Percentiles rank a stretch among this genome's conserved stretches.
Evolutionary conservation across 1,284 basidiomycete genomes (phyloP).

Genomic region (Cystobasidium sp.): DNA sequence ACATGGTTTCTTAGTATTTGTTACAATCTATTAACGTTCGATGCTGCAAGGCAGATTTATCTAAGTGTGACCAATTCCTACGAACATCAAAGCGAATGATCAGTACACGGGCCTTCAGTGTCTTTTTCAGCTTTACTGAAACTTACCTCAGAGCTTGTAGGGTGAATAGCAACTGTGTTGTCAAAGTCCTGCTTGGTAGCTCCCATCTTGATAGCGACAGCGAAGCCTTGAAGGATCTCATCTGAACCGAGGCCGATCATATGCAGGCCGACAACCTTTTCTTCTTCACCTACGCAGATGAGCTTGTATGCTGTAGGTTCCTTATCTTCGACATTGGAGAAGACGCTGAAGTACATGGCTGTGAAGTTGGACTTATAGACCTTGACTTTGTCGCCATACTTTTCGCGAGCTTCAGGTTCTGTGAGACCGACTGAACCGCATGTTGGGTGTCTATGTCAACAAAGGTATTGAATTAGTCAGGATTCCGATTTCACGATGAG

Average conservation of each 20-base stretch:
- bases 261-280: slow-evolving; percentile 93
- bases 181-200: slow-evolving; percentile 72
- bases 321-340: slow-evolving; percentile 78
- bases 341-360: slow-evolving; percentile 62
- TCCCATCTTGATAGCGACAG: slow-evolving; percentile 93
- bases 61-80: slow-evolving; percentile 10
- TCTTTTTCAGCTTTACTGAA: background rate
- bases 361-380: slow-evolving; percentile 69
- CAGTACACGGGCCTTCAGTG: background rate
- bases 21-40: background rate
- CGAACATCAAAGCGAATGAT: no score
- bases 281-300: slow-evolving; percentile 80
- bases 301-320: slow-evolving; percentile 94
- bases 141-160: slow-evolving; percentile 54
- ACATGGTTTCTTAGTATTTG: no score
- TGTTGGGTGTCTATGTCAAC: slow-evolving; percentile 90
- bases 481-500: background rate
- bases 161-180: slow-evolving; percentile 89
- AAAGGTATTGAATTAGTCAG: no score
- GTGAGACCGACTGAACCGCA: slow-evolving; percentile 90
- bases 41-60: background rate
- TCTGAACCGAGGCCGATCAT: slow-evolving; percentile 88
- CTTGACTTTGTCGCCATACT: slow-evolving; percentile 85
- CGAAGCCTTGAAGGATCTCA: slow-evolving; percentile 92
- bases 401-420: slow-evolving; percentile 82